These are phyloP conservation scores for Fallopia convolvulus DNA, from an alignment of 148 eudicot species.

Conservation along the genomic window DNA sequence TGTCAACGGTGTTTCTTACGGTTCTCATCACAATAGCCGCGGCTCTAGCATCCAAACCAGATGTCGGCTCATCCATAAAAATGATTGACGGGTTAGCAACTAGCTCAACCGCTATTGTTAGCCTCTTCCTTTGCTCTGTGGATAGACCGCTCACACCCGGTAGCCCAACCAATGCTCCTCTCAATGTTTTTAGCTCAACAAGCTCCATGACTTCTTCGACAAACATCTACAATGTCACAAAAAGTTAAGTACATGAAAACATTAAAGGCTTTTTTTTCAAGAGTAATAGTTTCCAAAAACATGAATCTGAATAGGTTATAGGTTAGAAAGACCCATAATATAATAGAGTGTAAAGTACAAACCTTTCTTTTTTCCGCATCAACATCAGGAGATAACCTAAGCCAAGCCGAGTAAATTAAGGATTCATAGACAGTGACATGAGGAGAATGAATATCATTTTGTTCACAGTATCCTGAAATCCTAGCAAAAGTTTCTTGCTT, in stretches of 20 bases:
- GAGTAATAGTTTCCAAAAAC: too few species aligned
- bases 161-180: constrained; percentile 41
- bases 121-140: constrained; percentile 61
- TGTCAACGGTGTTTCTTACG: constrained; percentile 43
- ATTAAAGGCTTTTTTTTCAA: too few species aligned
- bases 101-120: constrained; percentile 66
- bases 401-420: constrained; percentile 65
- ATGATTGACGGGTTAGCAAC: constrained; percentile 69
- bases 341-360: not conserved
- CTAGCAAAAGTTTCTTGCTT: constrained; percentile 80
- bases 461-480: constrained; percentile 80
- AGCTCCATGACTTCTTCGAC: constrained; percentile 56
- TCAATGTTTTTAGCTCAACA: constrained; percentile 32
- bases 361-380: constrained; percentile 48
- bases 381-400: constrained; percentile 61
- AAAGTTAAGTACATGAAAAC: not conserved
- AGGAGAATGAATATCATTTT: constrained; percentile 78
- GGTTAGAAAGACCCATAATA: too few species aligned
- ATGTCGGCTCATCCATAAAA: constrained; percentile 71
- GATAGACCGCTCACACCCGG: constrained; percentile 53
- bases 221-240: constrained; percentile 30
- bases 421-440: constrained; percentile 76
- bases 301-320: too few species aligned
- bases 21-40: constrained; percentile 73
- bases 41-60: constrained; percentile 71